Base-by-base conservation (phyloP, 2,329 filamentous ascomycete species). In the Zarea fungicola region DNA sequence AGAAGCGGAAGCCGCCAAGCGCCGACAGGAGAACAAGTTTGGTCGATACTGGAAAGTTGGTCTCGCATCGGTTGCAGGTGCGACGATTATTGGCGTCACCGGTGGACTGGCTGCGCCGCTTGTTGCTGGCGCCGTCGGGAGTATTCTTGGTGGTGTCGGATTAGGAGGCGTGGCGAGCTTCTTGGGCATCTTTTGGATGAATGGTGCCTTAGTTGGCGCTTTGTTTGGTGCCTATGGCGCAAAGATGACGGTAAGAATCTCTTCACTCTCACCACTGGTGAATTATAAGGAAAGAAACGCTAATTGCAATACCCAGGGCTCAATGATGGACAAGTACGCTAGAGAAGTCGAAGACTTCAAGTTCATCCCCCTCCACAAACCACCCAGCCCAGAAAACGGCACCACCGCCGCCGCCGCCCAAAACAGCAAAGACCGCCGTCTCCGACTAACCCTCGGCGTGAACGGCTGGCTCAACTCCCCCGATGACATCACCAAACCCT, bases 171-270 rank as follows among this genome's bases (percentile, higher is more conserved):
- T 93, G 3, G 90, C 89, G 4, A 88, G 86, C 35, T 95, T 95
- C 58, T 69, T 96, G 3, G 90, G 91, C 1, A 83, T 91, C 13
- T 83, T 96, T 55, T 91, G 89, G 58, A 87, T 91, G 65, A 95
- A 90, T 49, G 82, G 87, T 1, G 87, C 92, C 1, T 73, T 96
- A 3, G 88, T 96, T 1, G 91, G 91, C 0, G 84, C 88, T 11
- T 70, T 96, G 0, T 96, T 96, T 61, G 91, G 91, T 1, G 91
- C 90, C 0, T 95, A 91, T 58, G 91, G 91, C 3, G 91, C 87
- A 0, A 83, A 85, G 58, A 83, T 83, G 79, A 83, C 78, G 36
- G 73, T 71, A 56, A 53, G 68, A n/a, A n/a, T n/a, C n/a, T n/a
- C n/a, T n/a, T n/a, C n/a, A n/a, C n/a, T n/a, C n/a, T n/a, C n/a